These are phyloP conservation scores for Flaveria linearis DNA, from an alignment of 129 eudicot species.

Conservation along the genomic window DNA sequence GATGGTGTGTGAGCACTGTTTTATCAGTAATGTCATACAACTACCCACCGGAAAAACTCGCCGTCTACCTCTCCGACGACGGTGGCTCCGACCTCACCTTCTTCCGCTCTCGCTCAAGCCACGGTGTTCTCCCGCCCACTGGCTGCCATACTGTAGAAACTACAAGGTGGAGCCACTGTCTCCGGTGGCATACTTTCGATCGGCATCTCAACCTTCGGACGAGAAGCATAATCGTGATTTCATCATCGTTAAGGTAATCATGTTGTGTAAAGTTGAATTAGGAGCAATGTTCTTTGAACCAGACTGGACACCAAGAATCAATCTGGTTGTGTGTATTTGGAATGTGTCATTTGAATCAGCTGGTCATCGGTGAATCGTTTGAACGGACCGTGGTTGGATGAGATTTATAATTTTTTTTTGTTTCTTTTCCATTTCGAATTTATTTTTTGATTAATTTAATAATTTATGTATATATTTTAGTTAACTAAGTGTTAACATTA, in stretches of 20 bases:
- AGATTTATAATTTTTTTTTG: no score
- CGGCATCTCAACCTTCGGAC: slow-evolving; percentile 24
- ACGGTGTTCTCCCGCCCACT: slow-evolving; percentile 56
- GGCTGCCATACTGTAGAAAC: slow-evolving; percentile 78
- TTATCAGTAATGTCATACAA: slow-evolving; percentile 80
- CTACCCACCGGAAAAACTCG: slow-evolving; percentile 69
- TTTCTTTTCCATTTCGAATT: no score
- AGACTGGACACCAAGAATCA: no score
- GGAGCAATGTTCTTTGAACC: no score
- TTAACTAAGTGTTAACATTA: no score
- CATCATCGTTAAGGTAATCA: slow-evolving; percentile 45
- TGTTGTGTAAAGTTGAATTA: neutral
- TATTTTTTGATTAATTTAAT: no score
- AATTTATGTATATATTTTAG: no score
- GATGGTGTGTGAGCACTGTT: slow-evolving; percentile 77
- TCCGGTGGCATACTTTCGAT: slow-evolving; percentile 63
- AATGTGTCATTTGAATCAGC: no score
- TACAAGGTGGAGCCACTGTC: slow-evolving; percentile 62
- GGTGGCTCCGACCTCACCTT: slow-evolving; percentile 75
- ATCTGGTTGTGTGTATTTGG: no score
- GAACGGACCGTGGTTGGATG: no score
- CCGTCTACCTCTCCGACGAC: slow-evolving; percentile 80
- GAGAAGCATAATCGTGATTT: slow-evolving; percentile 38
- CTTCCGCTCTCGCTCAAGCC: slow-evolving; percentile 66
- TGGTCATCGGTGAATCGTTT: no score